Evolutionary conservation across 2,329 filamentous ascomycete species (phyloP), one percentile per base, ranked within the genome.

Genomic region (Orbilia blumenaviensis): DNA sequence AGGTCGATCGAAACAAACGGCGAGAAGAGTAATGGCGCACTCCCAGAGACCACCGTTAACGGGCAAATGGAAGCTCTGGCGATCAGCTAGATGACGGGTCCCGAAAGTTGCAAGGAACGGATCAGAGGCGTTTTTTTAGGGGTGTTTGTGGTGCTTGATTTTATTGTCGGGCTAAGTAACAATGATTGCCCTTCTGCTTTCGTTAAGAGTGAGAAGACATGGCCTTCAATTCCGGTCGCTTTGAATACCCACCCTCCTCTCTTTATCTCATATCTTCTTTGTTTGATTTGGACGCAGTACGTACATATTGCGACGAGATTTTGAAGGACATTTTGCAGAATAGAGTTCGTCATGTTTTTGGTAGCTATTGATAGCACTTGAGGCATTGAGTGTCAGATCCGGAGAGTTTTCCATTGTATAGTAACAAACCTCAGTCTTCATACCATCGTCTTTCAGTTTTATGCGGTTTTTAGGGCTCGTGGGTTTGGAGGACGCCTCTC

Each of bases 21-120:
- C 7, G 52, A 61, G 27, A 75, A 63, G 46, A 68, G 54, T 18
- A 75, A 75, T n/a, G 71, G 71, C 7, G 48, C 16, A 4, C 10
- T 68, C 18, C 71, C 71, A 21, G 71, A 75, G 38, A 46, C 63
- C 4, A 60, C 54, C 1, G 41, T 64, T 1, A 46, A 68, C 46
- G 62, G 62, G 12, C 63, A 67, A 56, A 75, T 68, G 63, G 71
- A 75, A 18, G 42, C 71, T 6, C 44, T 75, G 56, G 71, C 46
- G 46, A 66, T 75, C n/a, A 75, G 71, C 52, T 75, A 75, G 63
- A 56, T 21, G 21, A 56, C 56, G 21, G 58, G 32, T 9, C 38
- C 10, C 8, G 27, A 38, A 50, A 54, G 48, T 36, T 44, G 38
- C 34, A 48, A 23, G 36, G 25, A 41, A 73, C 16, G 38, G 27